Conservation (phyloP, 257 asterid species). For the Solanum rostratum region DNA sequence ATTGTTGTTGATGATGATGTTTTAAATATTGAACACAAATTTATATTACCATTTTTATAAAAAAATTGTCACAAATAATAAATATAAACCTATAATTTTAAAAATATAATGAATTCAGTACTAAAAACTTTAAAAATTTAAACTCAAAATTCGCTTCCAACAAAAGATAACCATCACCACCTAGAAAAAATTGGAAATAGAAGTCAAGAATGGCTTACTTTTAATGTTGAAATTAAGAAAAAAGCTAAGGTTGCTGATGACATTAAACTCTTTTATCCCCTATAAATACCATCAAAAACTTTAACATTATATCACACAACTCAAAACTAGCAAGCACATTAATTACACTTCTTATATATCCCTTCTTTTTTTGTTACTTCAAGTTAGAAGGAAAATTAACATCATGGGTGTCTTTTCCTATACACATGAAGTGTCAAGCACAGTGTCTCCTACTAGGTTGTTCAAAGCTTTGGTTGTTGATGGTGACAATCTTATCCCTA, state of each 20-base stretch:
- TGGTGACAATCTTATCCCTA: not conserved
- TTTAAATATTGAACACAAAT: too few relatives aligned
- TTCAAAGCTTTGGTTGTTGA: slow-evolving; percentile 6
- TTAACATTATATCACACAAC: not conserved
- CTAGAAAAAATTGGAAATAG: not conserved
- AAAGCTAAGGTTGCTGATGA: not conserved
- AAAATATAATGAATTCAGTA: too few relatives aligned
- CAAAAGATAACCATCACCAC: fast-evolving
- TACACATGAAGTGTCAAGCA: not conserved
- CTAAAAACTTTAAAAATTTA: not conserved
- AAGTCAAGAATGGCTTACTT: not conserved
- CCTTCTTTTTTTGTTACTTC: not conserved
- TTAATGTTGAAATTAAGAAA: not conserved
- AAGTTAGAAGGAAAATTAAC: not conserved
- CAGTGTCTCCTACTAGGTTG: not conserved
- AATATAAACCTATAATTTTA: too few relatives aligned
- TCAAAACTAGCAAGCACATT: not conserved
- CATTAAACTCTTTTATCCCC: not conserved
- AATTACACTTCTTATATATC: not conserved
- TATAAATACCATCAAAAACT: not conserved
- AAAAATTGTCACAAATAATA: not conserved
- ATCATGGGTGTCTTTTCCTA: slow-evolving; percentile 1
- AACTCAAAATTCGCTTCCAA: not conserved
- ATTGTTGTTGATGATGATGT: too few relatives aligned
- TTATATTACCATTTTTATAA: too few relatives aligned